phyloP scores from a whole-genome alignment of 2,329 filamentous ascomycete genomes.

The Cordyceps cicadae region DNA sequence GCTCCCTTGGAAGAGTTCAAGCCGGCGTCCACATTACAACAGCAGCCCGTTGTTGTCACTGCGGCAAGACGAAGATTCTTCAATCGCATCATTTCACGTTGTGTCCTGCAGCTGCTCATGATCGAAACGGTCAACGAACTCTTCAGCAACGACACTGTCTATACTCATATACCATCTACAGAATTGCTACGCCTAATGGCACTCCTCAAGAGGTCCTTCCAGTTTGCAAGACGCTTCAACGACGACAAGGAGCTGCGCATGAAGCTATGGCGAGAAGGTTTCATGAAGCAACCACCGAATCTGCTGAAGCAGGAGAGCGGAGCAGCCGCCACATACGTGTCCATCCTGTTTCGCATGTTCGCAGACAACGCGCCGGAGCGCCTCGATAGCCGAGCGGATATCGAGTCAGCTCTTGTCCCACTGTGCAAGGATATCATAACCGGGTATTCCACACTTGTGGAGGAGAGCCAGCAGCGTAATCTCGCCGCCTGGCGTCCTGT shows the following conservation, averaged over 20 bases:
- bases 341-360: constrained; percentile 96
- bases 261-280: constrained; percentile 91
- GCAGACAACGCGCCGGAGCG: constrained; percentile 79
- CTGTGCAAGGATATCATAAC: constrained; percentile 91
- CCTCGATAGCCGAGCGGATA: constrained; percentile 68
- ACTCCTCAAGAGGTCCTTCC: constrained; percentile 88
- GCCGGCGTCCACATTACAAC: constrained; percentile 65
- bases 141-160: constrained; percentile 94
- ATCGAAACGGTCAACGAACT: constrained; percentile 99
- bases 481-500: constrained; percentile 96
- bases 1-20: constrained; percentile 76
- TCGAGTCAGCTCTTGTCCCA: constrained; percentile 85
- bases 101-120: constrained; percentile 94
- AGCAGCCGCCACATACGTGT: constrained; percentile 87
- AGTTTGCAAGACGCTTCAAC: constrained; percentile 96
- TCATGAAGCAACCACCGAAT: constrained; percentile 99
- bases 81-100: constrained; percentile 98
- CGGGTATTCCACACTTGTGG: constrained; percentile 77
- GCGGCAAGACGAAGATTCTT: constrained; percentile 90
- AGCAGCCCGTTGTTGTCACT: constrained; percentile 86
- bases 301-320: constrained; percentile 94
- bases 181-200: constrained; percentile 90
- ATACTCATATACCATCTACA: constrained; percentile 80
- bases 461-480: constrained; percentile 94
- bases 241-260: constrained; percentile 93